A percentile compares a stretch with the other conserved stretches of the same genome.
These are phyloP conservation scores for Leishmania guyanensis DNA, from an alignment of 208 protist species.

Conservation along the genomic window DNA sequence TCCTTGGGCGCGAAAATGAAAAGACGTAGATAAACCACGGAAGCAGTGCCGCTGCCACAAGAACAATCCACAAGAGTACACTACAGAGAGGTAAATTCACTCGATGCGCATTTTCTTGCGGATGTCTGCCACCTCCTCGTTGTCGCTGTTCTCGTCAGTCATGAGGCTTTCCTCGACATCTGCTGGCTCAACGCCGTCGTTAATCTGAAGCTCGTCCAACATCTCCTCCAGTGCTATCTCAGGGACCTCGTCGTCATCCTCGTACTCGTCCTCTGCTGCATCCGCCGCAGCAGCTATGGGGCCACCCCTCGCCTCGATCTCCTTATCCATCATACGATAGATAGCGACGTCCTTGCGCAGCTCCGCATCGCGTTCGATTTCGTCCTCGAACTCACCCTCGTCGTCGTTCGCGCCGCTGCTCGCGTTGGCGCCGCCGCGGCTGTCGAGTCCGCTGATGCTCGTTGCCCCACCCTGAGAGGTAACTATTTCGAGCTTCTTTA, in stretches of 20 bases:
- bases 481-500: conserved; percentile 83
- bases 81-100: conserved; percentile 1
- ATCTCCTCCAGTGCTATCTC: conserved; percentile 80
- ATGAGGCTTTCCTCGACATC: conserved; percentile 9
- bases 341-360: conserved; percentile 84
- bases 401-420: conserved; percentile 41
- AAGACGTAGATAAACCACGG: background rate
- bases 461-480: conserved; percentile 55
- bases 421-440: conserved; percentile 20
- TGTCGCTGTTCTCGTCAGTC: conserved; percentile 21
- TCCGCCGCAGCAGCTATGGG: conserved; percentile 2
- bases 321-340: conserved; percentile 67
- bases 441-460: conserved; percentile 18
- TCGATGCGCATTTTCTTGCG: conserved; percentile 39
- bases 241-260: conserved; percentile 67
- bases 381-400: conserved; percentile 85
- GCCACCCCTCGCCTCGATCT: conserved; percentile 42
- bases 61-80: background rate
- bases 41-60: background rate
- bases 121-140: conserved; percentile 29
- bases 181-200: conserved; percentile 42
- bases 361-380: conserved; percentile 84
- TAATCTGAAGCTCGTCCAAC: conserved; percentile 83
- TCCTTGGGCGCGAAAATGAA: background rate
- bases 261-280: conserved; percentile 31